Base-by-base conservation (phyloP, 2,329 filamentous ascomycete species). In the Sarocladiaceae sp. region DNA sequence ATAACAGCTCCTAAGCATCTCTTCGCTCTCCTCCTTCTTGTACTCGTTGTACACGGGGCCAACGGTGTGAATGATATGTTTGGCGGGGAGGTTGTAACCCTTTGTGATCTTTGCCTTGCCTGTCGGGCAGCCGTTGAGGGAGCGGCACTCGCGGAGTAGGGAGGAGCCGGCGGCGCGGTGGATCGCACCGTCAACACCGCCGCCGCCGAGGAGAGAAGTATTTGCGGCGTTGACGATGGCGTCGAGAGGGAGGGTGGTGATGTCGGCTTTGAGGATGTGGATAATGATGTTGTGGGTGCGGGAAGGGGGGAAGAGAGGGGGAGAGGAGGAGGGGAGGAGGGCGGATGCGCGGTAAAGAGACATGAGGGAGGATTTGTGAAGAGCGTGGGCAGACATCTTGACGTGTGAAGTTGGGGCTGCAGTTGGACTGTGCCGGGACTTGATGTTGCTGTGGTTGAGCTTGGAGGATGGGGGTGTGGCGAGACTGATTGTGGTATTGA, bases 211-310 rank as follows among this genome's bases (percentile, higher is more conserved):
- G 1, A 97, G 78, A 2, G 74, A 75, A 9, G 65, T 66, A 62
- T 97, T 97, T 34, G 93, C 91, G 1, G 93, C 91, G 61, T 97
- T 97, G 61, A 97, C 90, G 53, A 96, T 93, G 51, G 85, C 84
- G 57, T 89, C 87, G 35, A 89, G 74, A 24, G 73, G 61, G 3
- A 97, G 77, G 12, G 72, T 80, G 12, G 90, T 96, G 62, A 97
- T 94, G 62, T 95, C 88, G 53, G 80, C 78, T 46, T 78, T 76
- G 51, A 88, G 73, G 29, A 91, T 67, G 35, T 77, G 78, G 55
- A 96, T 73, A 50, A 78, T 81, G 58, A 78, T 66, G 67, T 94
- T 94, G 65, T 85, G 68, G 9, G 63, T 53, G 45, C 72, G 61
- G n/a, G 74, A 78, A 4, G 70, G 18, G 62, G 58, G 31, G 51